Base-by-base conservation (phyloP, 2,329 filamentous ascomycete species). In the Verticillium isaacii region DNA sequence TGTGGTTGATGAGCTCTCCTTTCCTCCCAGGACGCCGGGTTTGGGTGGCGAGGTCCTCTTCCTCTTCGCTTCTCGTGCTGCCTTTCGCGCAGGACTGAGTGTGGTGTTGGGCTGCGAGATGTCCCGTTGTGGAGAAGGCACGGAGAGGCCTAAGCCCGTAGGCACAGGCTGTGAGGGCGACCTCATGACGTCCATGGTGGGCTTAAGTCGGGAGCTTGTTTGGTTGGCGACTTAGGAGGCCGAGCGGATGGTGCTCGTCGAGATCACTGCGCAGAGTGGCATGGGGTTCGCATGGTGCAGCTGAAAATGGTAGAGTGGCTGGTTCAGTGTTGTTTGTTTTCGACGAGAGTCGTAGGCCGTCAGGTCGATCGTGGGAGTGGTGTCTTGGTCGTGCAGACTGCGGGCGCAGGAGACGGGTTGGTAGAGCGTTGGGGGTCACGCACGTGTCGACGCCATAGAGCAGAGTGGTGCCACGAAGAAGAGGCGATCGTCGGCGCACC, bases 131-230 rank as follows among this genome's bases (percentile, higher is more conserved):
- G 56, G 29, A 56, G 61, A 60, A 56, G 32, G 54, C 19, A 52
- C 14, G 45, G 45, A 23, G 11, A 52, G 45, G 19, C 45, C 45
- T 8, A 52, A 19, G 45, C 45, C 45, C 8, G 45, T 25, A 19
- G 45, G 45, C 45, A n/a, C 45, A 52, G 45, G 45, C 41, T 60
- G 62, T 55, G 57, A 61, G 62, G 58, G 62, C 54, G 66, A 58
- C 34, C 68, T 67, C 55, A 67, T 69, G 59, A 68, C 63, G 61
- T 70, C 68, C 70, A 71, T 71, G 61, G 64, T 58, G 57, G 57
- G 34, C 60, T 32, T 52, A 19, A 52, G 23, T 55, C 57, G 56
- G 32, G 56, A 37, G 54, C 54, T 11, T 32, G 45, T 57, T 60
- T 61, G 57, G 62, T 37, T 45, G 60, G 61, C 56, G 58, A 41